A percentile compares a stretch with the other conserved stretches of the same genome.
Conservation (phyloP, 176 grass and related monocot species). For the Thinopyrum elongatum region DNA sequence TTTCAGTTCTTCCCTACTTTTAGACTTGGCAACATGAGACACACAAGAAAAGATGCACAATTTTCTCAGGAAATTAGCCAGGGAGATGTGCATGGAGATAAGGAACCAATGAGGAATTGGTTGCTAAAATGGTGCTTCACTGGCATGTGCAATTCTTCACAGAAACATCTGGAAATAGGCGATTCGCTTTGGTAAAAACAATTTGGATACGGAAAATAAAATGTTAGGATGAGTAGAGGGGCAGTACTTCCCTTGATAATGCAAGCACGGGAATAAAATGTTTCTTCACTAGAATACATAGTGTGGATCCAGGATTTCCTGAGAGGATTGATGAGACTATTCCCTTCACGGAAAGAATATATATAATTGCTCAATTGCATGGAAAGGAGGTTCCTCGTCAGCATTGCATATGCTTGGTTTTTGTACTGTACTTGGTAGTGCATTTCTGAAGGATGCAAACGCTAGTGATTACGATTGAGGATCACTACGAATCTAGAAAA, state of each 20-base stretch:
- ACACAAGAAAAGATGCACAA: neutral
- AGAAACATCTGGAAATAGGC: neutral
- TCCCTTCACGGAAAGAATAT: neutral
- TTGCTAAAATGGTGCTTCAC: neutral
- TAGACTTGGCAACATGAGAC: constrained; percentile 45
- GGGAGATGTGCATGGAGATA: neutral
- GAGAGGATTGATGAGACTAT: neutral
- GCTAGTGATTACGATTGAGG: neutral
- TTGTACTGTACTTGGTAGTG: neutral
- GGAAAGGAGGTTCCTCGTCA: neutral
- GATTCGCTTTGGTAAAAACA: neutral
- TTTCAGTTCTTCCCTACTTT: constrained; percentile 55
- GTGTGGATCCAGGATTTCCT: neutral
- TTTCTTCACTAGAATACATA: neutral
- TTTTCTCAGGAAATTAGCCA: neutral
- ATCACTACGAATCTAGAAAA: neutral
- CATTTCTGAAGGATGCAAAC: neutral
- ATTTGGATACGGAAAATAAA: neutral
- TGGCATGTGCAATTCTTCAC: neutral
- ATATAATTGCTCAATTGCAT: neutral
- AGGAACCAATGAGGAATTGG: neutral
- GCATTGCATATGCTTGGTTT: neutral
- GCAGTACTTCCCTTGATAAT: neutral
- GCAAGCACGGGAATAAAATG: neutral
- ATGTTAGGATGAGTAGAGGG: neutral